These are phyloP conservation scores for Rhododendron williamsianum DNA, from an alignment of 148 eudicot species.

Conservation along the genomic window DNA sequence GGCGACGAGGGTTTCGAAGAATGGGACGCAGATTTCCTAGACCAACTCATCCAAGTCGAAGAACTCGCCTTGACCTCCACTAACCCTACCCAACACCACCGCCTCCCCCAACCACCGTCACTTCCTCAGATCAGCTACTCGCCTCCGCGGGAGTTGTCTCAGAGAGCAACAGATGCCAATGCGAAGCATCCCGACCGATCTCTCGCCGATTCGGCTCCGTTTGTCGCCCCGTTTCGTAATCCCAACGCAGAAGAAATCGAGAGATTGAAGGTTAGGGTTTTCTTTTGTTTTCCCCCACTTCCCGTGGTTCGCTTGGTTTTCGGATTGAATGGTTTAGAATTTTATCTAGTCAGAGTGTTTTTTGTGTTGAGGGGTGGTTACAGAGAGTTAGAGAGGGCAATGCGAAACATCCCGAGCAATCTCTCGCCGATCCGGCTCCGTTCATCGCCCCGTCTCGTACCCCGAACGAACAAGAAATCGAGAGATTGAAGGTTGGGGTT, in stretches of 20 bases:
- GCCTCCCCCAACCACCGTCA: not conserved
- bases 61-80: constrained; percentile 37
- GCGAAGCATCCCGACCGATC: constrained; percentile 13
- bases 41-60: constrained; percentile 45
- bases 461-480: constrained; percentile 37
- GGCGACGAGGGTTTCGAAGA: constrained; percentile 39
- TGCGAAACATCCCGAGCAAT: constrained; percentile 10
- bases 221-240: not conserved
- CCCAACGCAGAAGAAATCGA: constrained; percentile 37
- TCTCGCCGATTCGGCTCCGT: not conserved
- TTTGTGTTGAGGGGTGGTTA: constrained; percentile 17
- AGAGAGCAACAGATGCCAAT: constrained; percentile 30
- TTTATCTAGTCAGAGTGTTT: not conserved
- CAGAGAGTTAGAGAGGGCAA: constrained; percentile 41
- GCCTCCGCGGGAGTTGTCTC: constrained; percentile 81
- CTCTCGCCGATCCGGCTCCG: not conserved
- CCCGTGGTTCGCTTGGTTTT: not conserved
- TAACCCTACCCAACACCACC: constrained; percentile 22
- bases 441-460: not conserved
- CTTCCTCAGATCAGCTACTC: constrained; percentile 36
- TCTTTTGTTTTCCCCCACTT: not conserved
- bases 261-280: constrained; percentile 44
- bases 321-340: not conserved
- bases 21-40: constrained; percentile 54
- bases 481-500: constrained; percentile 47